Evolutionary conservation across 768 basidiomycete genomes (phyloP).

Genomic region (Macrolepiota albuminosa): DNA sequence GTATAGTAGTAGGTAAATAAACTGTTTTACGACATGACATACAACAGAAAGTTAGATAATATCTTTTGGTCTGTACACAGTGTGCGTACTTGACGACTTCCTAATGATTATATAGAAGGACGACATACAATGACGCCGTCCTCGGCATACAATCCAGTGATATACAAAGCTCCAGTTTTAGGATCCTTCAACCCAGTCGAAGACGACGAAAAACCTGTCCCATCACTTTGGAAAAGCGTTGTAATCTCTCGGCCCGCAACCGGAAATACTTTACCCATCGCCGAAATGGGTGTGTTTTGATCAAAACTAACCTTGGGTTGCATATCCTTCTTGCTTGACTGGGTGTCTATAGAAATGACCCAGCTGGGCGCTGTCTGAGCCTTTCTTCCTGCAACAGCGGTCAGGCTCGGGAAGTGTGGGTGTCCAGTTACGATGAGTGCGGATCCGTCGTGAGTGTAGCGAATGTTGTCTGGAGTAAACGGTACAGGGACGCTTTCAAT

Average conservation of each 20-base stretch:
- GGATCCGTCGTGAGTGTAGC: slow-evolving; percentile 40
- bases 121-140: slow-evolving; percentile 49
- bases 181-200: slow-evolving; percentile 50
- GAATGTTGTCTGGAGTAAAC: slow-evolving; percentile 59
- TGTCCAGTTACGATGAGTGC: slow-evolving; percentile 60
- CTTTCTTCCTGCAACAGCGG: slow-evolving; percentile 39
- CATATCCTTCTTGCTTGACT: slow-evolving; percentile 5
- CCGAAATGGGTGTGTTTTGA: slow-evolving; percentile 42
- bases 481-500: slow-evolving; percentile 43
- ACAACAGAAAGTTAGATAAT: background rate
- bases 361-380: slow-evolving; percentile 50
- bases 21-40: slow-evolving; percentile 6
- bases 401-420: slow-evolving; percentile 54
- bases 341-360: slow-evolving; percentile 42
- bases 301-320: slow-evolving; percentile 28
- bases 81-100: background rate
- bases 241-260: slow-evolving; percentile 37
- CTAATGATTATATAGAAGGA: slow-evolving; percentile 1
- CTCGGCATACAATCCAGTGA: slow-evolving; percentile 55
- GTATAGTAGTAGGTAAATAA: slow-evolving; percentile 10
- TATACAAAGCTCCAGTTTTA: slow-evolving; percentile 41
- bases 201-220: slow-evolving; percentile 52
- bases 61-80: background rate
- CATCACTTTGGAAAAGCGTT: slow-evolving; percentile 74
- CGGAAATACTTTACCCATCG: slow-evolving; percentile 32